These are phyloP conservation scores for Alternaria ethzedia DNA, from an alignment of 2,329 filamentous ascomycete genomes.

Conservation along the genomic window DNA sequence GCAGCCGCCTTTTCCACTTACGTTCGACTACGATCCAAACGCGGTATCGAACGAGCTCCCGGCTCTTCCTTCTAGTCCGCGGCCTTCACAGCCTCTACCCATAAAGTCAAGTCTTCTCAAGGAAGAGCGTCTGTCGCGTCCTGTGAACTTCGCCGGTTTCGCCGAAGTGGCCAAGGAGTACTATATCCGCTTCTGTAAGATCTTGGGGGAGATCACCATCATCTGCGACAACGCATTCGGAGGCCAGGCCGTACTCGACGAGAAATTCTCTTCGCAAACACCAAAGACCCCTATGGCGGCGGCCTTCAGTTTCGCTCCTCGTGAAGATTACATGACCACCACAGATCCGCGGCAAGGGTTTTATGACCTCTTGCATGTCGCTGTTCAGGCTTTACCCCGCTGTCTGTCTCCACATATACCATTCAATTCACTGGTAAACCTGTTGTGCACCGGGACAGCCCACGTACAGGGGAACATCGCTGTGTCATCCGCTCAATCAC, in stretches of 20 bases:
- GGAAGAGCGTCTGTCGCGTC: conserved; percentile 71
- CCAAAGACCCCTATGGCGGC: conserved; percentile 96
- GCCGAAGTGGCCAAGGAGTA: conserved; percentile 81
- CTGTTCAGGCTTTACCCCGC: conserved; percentile 92
- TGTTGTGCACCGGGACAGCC: conserved; percentile 94
- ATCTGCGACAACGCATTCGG: conserved; percentile 98
- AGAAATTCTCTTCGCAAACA: conserved; percentile 86
- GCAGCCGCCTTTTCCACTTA: conserved; percentile 82
- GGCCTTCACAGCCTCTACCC: conserved; percentile 37
- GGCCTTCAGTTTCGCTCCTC: conserved; percentile 86
- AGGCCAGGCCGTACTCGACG: conserved; percentile 91
- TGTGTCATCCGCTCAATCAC: conserved; percentile 84
- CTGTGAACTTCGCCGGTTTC: conserved; percentile 67
- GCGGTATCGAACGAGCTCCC: conserved; percentile 47
- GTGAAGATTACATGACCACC: conserved; percentile 76
- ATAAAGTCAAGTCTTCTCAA: conserved; percentile 51
- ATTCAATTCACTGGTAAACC: conserved; percentile 90
- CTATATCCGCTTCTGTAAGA: conserved; percentile 91
- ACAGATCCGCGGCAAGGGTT: conserved; percentile 91
- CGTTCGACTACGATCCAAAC: conserved; percentile 58
- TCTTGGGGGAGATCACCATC: conserved; percentile 92
- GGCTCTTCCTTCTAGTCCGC: conserved; percentile 42
- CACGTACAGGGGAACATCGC: conserved; percentile 95
- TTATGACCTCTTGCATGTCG: conserved; percentile 93
- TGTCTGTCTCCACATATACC: conserved; percentile 90